phyloP scores from a whole-genome alignment of 108 stramenopile species.

The Epithemia pelagica region DNA sequence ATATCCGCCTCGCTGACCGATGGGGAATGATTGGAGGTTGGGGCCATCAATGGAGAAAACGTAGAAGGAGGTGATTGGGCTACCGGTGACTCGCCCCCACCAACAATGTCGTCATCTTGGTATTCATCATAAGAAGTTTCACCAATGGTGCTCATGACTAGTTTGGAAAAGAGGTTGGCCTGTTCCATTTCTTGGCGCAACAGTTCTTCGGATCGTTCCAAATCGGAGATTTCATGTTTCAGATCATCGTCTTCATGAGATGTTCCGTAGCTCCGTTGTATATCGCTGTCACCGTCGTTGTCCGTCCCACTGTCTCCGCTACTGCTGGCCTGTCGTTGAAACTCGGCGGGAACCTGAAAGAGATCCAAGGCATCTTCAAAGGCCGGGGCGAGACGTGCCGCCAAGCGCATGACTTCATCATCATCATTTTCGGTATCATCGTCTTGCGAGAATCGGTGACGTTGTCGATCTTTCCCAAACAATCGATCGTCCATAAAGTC shows the following conservation, averaged over 20 bases:
- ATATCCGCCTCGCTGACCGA: conserved; percentile 1
- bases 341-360: conserved; percentile 8
- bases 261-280: not conserved
- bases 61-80: not conserved
- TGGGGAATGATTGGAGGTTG: not conserved
- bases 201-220: conserved; percentile 8
- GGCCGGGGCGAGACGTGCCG: conserved; percentile 7
- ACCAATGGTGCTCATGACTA: not conserved
- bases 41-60: not conserved
- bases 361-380: conserved; percentile 10
- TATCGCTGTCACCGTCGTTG: conserved; percentile 2
- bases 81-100: not conserved
- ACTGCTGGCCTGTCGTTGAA: not conserved
- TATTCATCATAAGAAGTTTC: not conserved
- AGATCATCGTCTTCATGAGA: conserved; percentile 10
- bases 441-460: no score
- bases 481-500: no score
- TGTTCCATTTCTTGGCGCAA: conserved; percentile 16
- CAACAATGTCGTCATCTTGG: not conserved
- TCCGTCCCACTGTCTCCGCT: not conserved
- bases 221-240: conserved; percentile 8
- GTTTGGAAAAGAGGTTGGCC: conserved; percentile 3
- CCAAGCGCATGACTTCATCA: not conserved
- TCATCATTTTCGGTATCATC: not conserved
- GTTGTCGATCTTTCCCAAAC: no score